phyloP scores from a whole-genome alignment of 2,329 filamentous ascomycete genomes.

The Sclerotinia spermophila region DNA sequence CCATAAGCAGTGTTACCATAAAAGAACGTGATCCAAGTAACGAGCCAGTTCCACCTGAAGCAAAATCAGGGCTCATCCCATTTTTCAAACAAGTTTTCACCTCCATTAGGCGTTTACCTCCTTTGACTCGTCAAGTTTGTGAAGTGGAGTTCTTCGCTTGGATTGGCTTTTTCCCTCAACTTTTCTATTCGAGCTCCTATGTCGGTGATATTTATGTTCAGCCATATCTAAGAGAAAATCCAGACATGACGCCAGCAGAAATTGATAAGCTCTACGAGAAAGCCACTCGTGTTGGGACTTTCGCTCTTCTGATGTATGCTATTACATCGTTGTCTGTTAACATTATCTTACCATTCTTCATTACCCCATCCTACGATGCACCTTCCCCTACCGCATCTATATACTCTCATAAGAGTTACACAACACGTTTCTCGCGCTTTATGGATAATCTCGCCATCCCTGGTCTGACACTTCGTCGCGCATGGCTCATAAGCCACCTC shows the following conservation, averaged over 20 bases:
- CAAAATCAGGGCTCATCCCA: conserved; percentile 62
- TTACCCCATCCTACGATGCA: conserved; percentile 70
- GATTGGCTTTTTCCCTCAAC: conserved; percentile 93
- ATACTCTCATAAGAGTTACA: conserved; percentile 29
- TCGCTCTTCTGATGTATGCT: conserved; percentile 84
- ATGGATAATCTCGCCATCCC: conserved; percentile 69
- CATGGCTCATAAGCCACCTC: conserved; percentile 83
- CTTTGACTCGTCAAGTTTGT: conserved; percentile 79
- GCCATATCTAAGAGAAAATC: conserved; percentile 72
- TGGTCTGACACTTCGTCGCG: conserved; percentile 79
- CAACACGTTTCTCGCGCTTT: conserved; percentile 36
- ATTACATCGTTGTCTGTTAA: conserved; percentile 79
- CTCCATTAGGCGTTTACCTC: conserved; percentile 74
- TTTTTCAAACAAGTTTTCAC: conserved; percentile 79
- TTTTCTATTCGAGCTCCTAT: conserved; percentile 94
- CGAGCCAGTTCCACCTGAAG: conserved; percentile 58
- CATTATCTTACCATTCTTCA: conserved; percentile 78
- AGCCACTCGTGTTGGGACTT: conserved; percentile 82
- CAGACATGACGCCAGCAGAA: conserved; percentile 70
- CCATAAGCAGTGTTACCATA: conserved; percentile 66
- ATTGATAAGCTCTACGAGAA: conserved; percentile 78
- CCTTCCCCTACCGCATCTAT: conserved; percentile 35
- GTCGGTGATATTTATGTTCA: conserved; percentile 91
- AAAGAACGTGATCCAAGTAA: conserved; percentile 76
- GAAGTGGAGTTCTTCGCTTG: conserved; percentile 81